Evolutionary conservation across 2,329 filamentous ascomycete genomes (phyloP).

Genomic region (Aspergillus pseudonomiae): DNA sequence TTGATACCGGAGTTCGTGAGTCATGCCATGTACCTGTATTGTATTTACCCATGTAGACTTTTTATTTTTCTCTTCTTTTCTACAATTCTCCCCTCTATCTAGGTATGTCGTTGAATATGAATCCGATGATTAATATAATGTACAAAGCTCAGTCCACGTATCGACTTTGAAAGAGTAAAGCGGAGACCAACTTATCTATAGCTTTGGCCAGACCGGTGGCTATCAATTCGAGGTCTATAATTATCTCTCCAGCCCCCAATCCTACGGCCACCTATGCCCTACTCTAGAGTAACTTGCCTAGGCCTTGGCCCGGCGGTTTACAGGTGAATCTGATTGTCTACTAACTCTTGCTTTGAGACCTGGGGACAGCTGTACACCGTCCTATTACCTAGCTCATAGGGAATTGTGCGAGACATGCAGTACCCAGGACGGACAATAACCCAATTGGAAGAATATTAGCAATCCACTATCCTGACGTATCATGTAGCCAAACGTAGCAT

Average conservation of each 20-base stretch:
- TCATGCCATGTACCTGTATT: constrained; percentile 40
- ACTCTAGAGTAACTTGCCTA: not conserved
- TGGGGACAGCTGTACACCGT: not conserved
- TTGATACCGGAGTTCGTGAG: constrained; percentile 37
- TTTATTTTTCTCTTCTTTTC: constrained; percentile 25
- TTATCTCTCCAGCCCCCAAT: not conserved
- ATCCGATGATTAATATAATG: constrained; percentile 17
- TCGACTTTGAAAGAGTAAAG: no score
- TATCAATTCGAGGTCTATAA: not conserved
- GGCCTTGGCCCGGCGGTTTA: not conserved
- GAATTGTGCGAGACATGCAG: not conserved
- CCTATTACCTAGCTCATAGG: not conserved
- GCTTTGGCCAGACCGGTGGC: not conserved
- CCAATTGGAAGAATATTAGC: not conserved
- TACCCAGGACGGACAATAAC: not conserved
- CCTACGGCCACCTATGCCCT: not conserved
- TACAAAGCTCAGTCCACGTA: not conserved
- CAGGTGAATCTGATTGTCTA: not conserved
- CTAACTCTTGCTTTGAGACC: not conserved
- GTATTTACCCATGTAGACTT: constrained; percentile 34
- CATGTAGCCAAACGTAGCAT: not conserved
- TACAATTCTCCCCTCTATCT: constrained; percentile 26
- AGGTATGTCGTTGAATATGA: constrained; percentile 23
- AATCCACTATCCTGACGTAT: not conserved
- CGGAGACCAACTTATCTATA: not conserved